Percentiles rank a stretch among this genome's conserved stretches.
Conservation (phyloP, 805 yeast genomes). For the Saccharomycopsis lassenensis region DNA sequence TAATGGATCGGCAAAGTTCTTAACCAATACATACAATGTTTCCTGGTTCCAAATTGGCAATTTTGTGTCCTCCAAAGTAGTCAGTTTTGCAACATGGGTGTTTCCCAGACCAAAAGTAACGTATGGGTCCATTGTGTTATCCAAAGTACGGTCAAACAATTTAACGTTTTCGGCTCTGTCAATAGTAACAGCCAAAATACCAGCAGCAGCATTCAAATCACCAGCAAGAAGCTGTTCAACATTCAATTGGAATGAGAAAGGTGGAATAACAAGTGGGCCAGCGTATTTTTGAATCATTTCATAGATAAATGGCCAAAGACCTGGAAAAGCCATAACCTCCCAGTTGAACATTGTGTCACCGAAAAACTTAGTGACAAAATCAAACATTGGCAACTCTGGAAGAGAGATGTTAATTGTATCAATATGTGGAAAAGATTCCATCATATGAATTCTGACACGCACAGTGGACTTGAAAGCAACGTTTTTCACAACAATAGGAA, state of each 20-base stretch:
- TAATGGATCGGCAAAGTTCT: constrained; percentile 74
- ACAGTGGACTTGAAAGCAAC: constrained; percentile 65
- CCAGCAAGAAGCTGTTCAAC: constrained; percentile 86
- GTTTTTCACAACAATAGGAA: constrained; percentile 74
- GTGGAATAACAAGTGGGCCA: constrained; percentile 82
- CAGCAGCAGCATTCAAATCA: constrained; percentile 70
- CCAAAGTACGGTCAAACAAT: constrained; percentile 53
- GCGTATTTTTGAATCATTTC: constrained; percentile 77
- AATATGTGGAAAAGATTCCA: constrained; percentile 84
- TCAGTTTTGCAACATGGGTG: constrained; percentile 53
- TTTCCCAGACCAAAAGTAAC: constrained; percentile 55
- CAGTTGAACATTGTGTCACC: constrained; percentile 81
- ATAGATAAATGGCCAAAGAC: constrained; percentile 69
- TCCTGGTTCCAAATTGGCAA: constrained; percentile 82
- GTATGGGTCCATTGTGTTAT: constrained; percentile 86
- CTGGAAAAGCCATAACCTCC: constrained; percentile 84
- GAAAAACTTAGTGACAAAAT: constrained; percentile 59
- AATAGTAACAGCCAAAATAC: constrained; percentile 56
- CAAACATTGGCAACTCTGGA: constrained; percentile 80
- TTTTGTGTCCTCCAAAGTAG: constrained; percentile 52
- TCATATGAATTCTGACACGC: constrained; percentile 81
- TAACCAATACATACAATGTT: constrained; percentile 56
- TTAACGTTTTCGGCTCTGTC: constrained; percentile 58
- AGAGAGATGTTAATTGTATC: constrained; percentile 83
- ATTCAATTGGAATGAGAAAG: constrained; percentile 88